Conservation (phyloP, 1,284 basidiomycete genomes). For the Ceratobasidium sp. region DNA sequence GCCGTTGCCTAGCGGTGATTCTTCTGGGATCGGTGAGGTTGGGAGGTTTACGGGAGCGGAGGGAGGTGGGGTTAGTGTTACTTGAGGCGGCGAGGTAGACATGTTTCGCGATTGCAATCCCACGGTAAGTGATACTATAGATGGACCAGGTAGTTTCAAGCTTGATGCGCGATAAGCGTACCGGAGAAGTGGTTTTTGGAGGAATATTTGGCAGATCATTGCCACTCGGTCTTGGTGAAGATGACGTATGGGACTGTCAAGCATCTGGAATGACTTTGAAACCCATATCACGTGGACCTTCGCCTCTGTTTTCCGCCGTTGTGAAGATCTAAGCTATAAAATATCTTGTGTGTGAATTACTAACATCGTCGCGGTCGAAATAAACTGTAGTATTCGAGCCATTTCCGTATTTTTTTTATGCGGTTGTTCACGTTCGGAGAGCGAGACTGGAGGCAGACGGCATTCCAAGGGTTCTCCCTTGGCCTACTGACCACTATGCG, state of each 20-base stretch:
- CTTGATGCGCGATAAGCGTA: slow-evolving; percentile 1
- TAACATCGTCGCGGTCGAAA: too few species aligned
- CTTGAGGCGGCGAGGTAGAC: slow-evolving; percentile 9
- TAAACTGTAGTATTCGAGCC: neutral
- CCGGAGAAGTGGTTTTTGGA: slow-evolving; percentile 10
- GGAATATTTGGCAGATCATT: slow-evolving; percentile 18
- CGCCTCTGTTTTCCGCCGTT: neutral
- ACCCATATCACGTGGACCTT: neutral
- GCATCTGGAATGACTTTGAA: neutral
- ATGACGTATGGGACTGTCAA: slow-evolving; percentile 13
- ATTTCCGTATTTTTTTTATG: neutral
- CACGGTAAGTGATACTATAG: slow-evolving; percentile 2
- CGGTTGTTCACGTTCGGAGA: neutral
- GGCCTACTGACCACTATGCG: neutral
- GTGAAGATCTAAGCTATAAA: too few species aligned
- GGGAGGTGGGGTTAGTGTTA: slow-evolving; percentile 22
- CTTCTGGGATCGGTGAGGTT: slow-evolving; percentile 11
- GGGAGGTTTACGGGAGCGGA: slow-evolving; percentile 5
- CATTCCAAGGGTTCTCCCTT: neutral
- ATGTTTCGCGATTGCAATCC: slow-evolving; percentile 4
- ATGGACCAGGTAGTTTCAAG: neutral
- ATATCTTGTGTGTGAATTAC: too few species aligned
- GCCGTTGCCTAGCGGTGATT: slow-evolving; percentile 65
- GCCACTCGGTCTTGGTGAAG: neutral
- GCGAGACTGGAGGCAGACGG: neutral